phyloP scores from a whole-genome alignment of 345 rosid species.

The Arabidopsis suecica region DNA sequence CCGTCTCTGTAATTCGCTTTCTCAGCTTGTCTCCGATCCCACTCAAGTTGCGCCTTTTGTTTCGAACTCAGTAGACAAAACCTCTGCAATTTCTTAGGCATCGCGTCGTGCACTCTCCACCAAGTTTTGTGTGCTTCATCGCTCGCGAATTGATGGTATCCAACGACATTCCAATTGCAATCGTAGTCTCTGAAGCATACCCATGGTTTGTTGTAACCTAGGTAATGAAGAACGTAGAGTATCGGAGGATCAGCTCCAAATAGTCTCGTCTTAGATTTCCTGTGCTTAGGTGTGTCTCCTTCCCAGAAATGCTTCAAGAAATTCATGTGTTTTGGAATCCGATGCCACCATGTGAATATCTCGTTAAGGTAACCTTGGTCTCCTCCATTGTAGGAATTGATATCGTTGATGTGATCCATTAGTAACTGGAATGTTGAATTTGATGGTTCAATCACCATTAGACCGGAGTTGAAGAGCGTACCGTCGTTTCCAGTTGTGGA shows the following conservation, averaged over 20 bases:
- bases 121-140: constrained; percentile 80
- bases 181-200: constrained; percentile 88
- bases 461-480: constrained; percentile 83
- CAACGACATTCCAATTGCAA: constrained; percentile 94
- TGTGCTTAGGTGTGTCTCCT: constrained; percentile 79
- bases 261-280: constrained; percentile 63
- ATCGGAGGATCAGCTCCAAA: constrained; percentile 84
- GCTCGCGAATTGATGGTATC: constrained; percentile 76
- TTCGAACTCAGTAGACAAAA: constrained; percentile 75
- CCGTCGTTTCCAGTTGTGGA: constrained; percentile 78
- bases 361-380: constrained; percentile 92
- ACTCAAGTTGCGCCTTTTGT: constrained; percentile 87
- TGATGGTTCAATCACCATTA: constrained; percentile 88
- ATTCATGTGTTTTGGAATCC: constrained; percentile 90
- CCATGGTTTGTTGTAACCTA: constrained; percentile 83
- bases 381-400: constrained; percentile 89
- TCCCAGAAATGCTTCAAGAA: constrained; percentile 97
- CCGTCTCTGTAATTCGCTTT: constrained; percentile 76
- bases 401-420: constrained; percentile 83
- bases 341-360: constrained; percentile 99
- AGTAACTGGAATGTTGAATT: constrained; percentile 80
- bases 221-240: constrained; percentile 85
- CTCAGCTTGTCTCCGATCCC: constrained; percentile 89
- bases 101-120: constrained; percentile 90
- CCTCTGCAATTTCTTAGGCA: constrained; percentile 72